Evolutionary conservation across 768 basidiomycete species (phyloP).

Genomic region (Solioccasus polychromus): DNA sequence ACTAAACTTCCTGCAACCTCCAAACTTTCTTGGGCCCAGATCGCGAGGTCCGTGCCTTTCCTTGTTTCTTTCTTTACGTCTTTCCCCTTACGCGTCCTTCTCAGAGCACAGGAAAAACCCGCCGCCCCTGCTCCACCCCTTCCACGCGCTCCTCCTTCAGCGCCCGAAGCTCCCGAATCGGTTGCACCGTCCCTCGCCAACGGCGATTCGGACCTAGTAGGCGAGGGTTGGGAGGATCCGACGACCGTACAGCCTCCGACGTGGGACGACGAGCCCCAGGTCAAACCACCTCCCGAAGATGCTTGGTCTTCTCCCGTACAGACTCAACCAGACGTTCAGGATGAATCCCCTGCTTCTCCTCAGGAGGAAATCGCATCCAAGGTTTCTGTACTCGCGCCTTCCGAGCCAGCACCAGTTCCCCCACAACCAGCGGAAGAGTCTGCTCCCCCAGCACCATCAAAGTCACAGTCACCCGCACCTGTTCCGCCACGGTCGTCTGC

Average conservation of each 20-base stretch:
- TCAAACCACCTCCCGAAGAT: slow-evolving; percentile 32
- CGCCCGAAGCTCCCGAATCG: slow-evolving; percentile 20
- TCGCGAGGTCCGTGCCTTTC: slow-evolving; percentile 50
- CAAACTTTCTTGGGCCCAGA: slow-evolving; percentile 83
- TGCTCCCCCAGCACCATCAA: slow-evolving; percentile 35
- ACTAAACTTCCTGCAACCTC: slow-evolving; percentile 65
- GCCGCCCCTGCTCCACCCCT: slow-evolving; percentile 39
- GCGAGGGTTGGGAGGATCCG: slow-evolving; percentile 66
- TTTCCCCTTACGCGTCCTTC: slow-evolving; percentile 4
- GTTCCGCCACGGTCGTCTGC: slow-evolving; percentile 52
- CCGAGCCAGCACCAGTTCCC: slow-evolving; percentile 14
- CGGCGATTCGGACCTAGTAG: slow-evolving; percentile 35
- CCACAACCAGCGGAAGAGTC: slow-evolving; percentile 23
- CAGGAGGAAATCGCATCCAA: slow-evolving; percentile 34
- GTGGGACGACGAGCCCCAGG: slow-evolving; percentile 69
- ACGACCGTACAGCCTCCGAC: slow-evolving; percentile 63
- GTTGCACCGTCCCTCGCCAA: slow-evolving; percentile 29
- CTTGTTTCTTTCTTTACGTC: neutral
- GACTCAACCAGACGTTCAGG: slow-evolving; percentile 19
- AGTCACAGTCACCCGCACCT: slow-evolving; percentile 41
- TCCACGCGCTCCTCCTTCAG: slow-evolving; percentile 15
- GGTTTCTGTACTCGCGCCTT: slow-evolving; percentile 15
- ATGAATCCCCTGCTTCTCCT: slow-evolving; percentile 18
- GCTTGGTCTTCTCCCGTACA: slow-evolving; percentile 33
- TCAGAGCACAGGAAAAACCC: slow-evolving; percentile 67